Base-by-base conservation (phyloP, 2,329 filamentous ascomycete genomes). In the Aspergillus sp. region DNA sequence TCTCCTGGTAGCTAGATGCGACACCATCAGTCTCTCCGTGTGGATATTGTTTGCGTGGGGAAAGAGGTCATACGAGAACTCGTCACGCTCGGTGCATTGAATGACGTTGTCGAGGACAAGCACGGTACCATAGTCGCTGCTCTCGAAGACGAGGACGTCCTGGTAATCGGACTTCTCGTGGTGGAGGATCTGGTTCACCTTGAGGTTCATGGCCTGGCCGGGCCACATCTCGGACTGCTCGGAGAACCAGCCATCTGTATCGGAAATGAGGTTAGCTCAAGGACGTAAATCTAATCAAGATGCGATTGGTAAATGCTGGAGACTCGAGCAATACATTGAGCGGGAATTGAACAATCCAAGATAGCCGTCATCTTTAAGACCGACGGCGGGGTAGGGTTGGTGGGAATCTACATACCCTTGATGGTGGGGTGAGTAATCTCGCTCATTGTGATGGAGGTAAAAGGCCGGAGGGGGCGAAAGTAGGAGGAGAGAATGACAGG, bases 111-210 rank as follows among this genome's bases (percentile, higher is more conserved):
- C 95, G 67, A 99, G 87, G 63, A 99, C 93, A 58, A 99, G 85
- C 61, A 98, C 93, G 73, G 87, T 96, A 78, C 95, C 95, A 78
- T 98, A 90, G 84, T 98, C 87, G 82, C 89, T 96, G 69, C 91
- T 96, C 84, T 99, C 90, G 83, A 99, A 99, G 83, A 98, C 91
- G 71, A 99, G 88, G 65, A 99, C 93, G 74, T 99, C 95, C 81
- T 99, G 95, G 83, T 97, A 99, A 83, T 96, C 83, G 84, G 90
- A 95, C 87, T 97, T 98, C 83, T 99, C 95, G 83, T 98, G 93
- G 85, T 97, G 93, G 63, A 99, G 84, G 73, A 99, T 88, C 83
- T 97, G 91, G 78, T 99, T 93, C 79, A 99, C 95, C 80, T 90
- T 92, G 75, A 96, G 89, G 68, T 90, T 97, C 93, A 98, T 98